Evolutionary conservation across 2,329 filamentous ascomycete species (phyloP).

Genomic region (Lachnellula cervina): DNA sequence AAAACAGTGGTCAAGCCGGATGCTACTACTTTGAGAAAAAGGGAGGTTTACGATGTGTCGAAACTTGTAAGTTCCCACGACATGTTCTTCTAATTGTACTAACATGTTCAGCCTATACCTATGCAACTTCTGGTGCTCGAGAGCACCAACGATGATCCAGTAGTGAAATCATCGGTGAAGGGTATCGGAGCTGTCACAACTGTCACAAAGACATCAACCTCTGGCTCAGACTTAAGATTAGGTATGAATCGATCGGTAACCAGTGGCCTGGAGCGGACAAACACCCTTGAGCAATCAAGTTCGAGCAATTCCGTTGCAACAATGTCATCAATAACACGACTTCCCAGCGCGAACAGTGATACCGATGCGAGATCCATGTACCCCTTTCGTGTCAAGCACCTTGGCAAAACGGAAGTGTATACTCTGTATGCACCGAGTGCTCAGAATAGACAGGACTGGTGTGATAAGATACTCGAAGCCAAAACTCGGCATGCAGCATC

Average conservation of each 20-base stretch:
- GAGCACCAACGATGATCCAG: constrained; percentile 85
- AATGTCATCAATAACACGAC: constrained; percentile 38
- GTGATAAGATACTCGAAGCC: constrained; percentile 85
- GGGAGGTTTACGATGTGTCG: constrained; percentile 84
- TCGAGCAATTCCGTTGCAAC: constrained; percentile 63
- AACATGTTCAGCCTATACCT: constrained; percentile 73
- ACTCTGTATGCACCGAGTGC: constrained; percentile 79
- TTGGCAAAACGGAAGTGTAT: constrained; percentile 82
- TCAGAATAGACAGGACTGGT: constrained; percentile 80
- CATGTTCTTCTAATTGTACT: constrained; percentile 14
- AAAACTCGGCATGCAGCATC: constrained; percentile 91
- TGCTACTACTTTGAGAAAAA: constrained; percentile 66
- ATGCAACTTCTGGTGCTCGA: constrained; percentile 95
- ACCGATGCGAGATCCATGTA: constrained; percentile 54
- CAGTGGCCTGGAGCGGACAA: constrained; percentile 42
- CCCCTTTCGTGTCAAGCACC: constrained; percentile 92
- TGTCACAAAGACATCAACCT: constrained; percentile 53
- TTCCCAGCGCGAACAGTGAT: constrained; percentile 45
- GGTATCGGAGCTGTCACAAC: constrained; percentile 56
- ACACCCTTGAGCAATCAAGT: constrained; percentile 60
- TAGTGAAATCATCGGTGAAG: constrained; percentile 67
- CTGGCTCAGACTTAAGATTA: constrained; percentile 54
- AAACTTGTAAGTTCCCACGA: constrained; percentile 59
- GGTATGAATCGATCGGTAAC: constrained; percentile 32
- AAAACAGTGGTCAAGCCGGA: constrained; percentile 69